These are phyloP conservation scores for Triglochin maritima DNA, from an alignment of 106 monocot species.

Conservation along the genomic window DNA sequence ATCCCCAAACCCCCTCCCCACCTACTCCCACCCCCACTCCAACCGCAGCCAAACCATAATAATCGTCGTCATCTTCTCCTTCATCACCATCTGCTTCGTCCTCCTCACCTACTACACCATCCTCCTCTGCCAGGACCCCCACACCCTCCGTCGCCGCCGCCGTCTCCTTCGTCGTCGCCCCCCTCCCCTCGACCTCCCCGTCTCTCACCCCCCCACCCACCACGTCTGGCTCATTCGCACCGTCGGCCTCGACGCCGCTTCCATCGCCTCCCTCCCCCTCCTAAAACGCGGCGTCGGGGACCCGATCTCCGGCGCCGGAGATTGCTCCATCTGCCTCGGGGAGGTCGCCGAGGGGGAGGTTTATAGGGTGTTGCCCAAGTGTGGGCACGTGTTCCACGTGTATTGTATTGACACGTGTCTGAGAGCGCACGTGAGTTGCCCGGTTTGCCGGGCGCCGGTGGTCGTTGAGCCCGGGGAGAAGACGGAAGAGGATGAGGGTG, in stretches of 20 bases:
- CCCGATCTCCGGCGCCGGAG: slow-evolving; percentile 29
- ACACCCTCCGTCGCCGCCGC: neutral
- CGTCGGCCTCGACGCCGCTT: neutral
- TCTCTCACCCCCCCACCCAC: neutral
- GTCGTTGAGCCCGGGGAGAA: neutral
- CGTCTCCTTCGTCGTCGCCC: neutral
- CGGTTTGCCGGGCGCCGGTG: slow-evolving; percentile 46
- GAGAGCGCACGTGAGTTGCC: slow-evolving; percentile 51
- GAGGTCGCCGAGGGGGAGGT: slow-evolving; percentile 63
- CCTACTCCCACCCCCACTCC: too few species aligned
- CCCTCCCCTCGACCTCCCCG: neutral
- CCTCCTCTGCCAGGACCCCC: neutral
- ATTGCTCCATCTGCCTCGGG: slow-evolving; percentile 63
- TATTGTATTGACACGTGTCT: slow-evolving; percentile 68
- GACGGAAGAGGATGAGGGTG: neutral
- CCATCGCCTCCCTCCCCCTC: neutral
- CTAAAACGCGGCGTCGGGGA: slow-evolving; percentile 9
- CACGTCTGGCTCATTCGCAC: neutral
- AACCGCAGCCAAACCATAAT: too few species aligned
- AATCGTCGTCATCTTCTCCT: too few species aligned
- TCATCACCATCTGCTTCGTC: neutral
- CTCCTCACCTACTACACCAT: neutral
- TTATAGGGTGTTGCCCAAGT: slow-evolving; percentile 55
- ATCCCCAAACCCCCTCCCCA: neutral
- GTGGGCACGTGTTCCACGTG: slow-evolving; percentile 57